Percentiles rank a stretch among this genome's conserved stretches.
Conservation (phyloP, 2,329 filamentous ascomycete species). For the Aureobasidium sp. region DNA sequence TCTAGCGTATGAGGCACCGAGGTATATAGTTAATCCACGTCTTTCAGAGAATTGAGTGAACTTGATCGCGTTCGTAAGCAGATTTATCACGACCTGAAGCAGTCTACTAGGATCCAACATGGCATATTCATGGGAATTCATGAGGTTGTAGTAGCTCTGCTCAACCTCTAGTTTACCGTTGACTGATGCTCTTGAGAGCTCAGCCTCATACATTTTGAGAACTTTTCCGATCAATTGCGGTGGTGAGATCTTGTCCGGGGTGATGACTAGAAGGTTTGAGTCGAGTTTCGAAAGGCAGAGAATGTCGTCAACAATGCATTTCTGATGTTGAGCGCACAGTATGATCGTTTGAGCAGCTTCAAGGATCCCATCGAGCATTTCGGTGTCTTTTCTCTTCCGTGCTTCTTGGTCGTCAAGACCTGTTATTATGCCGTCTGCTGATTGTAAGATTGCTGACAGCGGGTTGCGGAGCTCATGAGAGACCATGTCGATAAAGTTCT, state of each 20-base stretch:
- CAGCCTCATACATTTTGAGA: conserved; percentile 31
- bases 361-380: conserved; percentile 13
- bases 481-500: conserved; percentile 29
- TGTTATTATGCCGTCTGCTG: conserved; percentile 34
- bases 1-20: conserved; percentile 27
- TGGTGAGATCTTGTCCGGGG: conserved; percentile 31
- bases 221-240: conserved; percentile 29
- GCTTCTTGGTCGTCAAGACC: conserved; percentile 19
- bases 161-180: conserved; percentile 27
- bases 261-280: conserved; percentile 29
- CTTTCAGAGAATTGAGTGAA: conserved; percentile 32
- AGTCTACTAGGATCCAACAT: conserved; percentile 35
- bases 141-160: conserved; percentile 27
- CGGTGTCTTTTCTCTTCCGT: neutral
- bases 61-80: conserved; percentile 41
- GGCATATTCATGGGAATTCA: conserved; percentile 27
- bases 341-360: conserved; percentile 22
- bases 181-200: conserved; percentile 29
- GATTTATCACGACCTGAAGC: conserved; percentile 34
- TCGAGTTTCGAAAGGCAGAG: conserved; percentile 35
- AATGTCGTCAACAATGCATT: conserved; percentile 40
- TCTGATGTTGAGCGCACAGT: conserved; percentile 24
- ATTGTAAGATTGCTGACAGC: conserved; percentile 36
- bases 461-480: conserved; percentile 38
- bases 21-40: conserved; percentile 30